These are phyloP conservation scores for Colletotrichum zoysiae DNA, from an alignment of 2,329 filamentous ascomycete species.

Conservation along the genomic window DNA sequence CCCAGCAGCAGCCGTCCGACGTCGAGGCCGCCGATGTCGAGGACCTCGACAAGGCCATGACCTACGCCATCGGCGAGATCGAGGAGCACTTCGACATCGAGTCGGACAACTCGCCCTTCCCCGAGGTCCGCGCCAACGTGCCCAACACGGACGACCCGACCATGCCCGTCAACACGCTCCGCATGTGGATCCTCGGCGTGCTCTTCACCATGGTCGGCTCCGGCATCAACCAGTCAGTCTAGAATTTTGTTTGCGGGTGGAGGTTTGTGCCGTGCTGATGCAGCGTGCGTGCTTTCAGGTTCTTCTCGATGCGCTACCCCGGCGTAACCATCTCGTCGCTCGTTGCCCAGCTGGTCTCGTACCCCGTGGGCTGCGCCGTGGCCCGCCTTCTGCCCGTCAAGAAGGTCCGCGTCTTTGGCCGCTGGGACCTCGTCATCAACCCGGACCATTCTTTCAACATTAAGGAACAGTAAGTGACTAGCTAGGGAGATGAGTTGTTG, in stretches of 20 bases:
- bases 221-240: slow-evolving; percentile 48
- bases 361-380: slow-evolving; percentile 52
- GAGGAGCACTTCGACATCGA: slow-evolving; percentile 33
- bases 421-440: slow-evolving; percentile 56
- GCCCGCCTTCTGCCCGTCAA: slow-evolving; percentile 51
- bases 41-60: slow-evolving; percentile 31
- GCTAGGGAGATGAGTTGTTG: too few species aligned
- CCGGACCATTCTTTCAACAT: slow-evolving; percentile 62
- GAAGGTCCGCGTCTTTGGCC: slow-evolving; percentile 49
- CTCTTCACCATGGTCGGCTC: slow-evolving; percentile 50
- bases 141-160: slow-evolving; percentile 53
- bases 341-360: slow-evolving; percentile 54
- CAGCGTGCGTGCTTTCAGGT: neutral
- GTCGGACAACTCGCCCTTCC: slow-evolving; percentile 50
- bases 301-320: slow-evolving; percentile 55
- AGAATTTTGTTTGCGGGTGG: too few species aligned
- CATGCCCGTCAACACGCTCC: slow-evolving; percentile 53
- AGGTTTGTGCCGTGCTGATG: too few species aligned
- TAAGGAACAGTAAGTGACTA: slow-evolving; percentile 58
- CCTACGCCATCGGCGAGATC: slow-evolving; percentile 33
- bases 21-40: slow-evolving; percentile 14
- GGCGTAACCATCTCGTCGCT: slow-evolving; percentile 53
- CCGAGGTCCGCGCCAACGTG: slow-evolving; percentile 57
- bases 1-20: slow-evolving; percentile 4
- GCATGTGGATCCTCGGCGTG: slow-evolving; percentile 52